Base-by-base conservation (phyloP, 2,329 filamentous ascomycete species). In the Aspergillus fumigatus region DNA sequence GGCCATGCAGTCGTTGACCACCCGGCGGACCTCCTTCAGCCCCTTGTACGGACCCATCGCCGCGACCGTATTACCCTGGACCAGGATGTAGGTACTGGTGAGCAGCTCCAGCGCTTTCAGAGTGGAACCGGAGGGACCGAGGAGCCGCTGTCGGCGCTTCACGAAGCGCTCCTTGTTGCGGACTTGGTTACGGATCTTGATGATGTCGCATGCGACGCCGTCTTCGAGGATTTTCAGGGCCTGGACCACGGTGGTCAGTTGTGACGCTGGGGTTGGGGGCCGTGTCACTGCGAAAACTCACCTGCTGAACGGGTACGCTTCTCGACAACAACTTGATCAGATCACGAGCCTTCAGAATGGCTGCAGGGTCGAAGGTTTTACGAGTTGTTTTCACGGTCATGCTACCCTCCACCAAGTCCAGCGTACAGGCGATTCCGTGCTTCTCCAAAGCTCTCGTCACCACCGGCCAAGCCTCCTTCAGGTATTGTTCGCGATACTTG, bases 381-480 rank as follows among this genome's bases (percentile, higher is more conserved):
- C 89, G 82, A 7, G 93, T 97, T 25, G 94, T 97, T 77, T 93
- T 95, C 62, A 97, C 93, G 0, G 89, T 92, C 93, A 97, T 97
- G 72, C 87, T 91, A 70, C 94, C 94, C 73, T 97, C 92, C 4
- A 97, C 89, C 73, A 99, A 81, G 79, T 99, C 93, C 26, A 99
- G 85, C 8, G 89, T 92, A 71, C 93, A 97, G 47, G 89, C 90
- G 49, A 99, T 91, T 63, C 92, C 92, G 55, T 84, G 80, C 75
- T 94, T 95, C 68, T 96, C 90, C 58, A 99, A 85, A 0, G 90
- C 82, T 67, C 88, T 88, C 27, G 92, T 97, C 57, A 99, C 85
- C 48, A 95, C 83, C 3, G 93, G 91, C 94, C 94, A 99, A 66
- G 88, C 88, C 72, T 96, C 90, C 70, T 90, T 92, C 55, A 99